Base-by-base conservation (phyloP, 2,329 filamentous ascomycete genomes). In the Stagonosporopsis rhizophila region DNA sequence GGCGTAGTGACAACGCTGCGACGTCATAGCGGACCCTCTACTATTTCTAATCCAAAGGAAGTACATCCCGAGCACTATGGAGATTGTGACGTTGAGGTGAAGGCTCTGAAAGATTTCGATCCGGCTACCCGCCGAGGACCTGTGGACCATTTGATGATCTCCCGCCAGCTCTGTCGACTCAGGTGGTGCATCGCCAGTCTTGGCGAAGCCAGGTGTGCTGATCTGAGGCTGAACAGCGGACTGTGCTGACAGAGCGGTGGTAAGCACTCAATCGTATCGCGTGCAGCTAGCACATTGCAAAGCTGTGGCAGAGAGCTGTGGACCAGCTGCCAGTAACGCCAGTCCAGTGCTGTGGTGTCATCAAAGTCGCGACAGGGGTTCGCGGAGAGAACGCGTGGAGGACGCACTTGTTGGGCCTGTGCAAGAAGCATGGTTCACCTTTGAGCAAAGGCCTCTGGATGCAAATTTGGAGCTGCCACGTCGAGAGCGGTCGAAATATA, bases 21-120 rank as follows among this genome's bases (percentile, higher is more conserved):
- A 72, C 69, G 68, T 72, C 69, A 72, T 71, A 67, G 65, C 63
- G 67, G 64, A 66, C 55, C 46, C 44, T 34, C 23, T 45, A 44
- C 37, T 59, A 57, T 66, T 58, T 59, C 54, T 58, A 60, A 61
- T 52, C 42, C 42, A 30, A 45, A 22, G 27, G 35, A 39, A 28
- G 30, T 25, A 23, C 22, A 27, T 45, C 40, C 45, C n/a, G 49
- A 49, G 32, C 45, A 53, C 30, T 7, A 32, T 19, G 25, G 28
- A 30, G 38, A 27, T 8, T 39, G 53, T 56, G 53, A 52, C 53
- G 53, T 56, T 56, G 20, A 14, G 12, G 46, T 20, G 42, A 56
- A 51, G 47, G 35, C 30, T 51, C 53, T 52, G 44, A 52, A 42
- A 2, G 42, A 27, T 5, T 42, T 37, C 25, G 20, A 44, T 23